Evolutionary conservation across 805 yeast genomes (phyloP).

Genomic region (Lipomyces yamanashiensis): DNA sequence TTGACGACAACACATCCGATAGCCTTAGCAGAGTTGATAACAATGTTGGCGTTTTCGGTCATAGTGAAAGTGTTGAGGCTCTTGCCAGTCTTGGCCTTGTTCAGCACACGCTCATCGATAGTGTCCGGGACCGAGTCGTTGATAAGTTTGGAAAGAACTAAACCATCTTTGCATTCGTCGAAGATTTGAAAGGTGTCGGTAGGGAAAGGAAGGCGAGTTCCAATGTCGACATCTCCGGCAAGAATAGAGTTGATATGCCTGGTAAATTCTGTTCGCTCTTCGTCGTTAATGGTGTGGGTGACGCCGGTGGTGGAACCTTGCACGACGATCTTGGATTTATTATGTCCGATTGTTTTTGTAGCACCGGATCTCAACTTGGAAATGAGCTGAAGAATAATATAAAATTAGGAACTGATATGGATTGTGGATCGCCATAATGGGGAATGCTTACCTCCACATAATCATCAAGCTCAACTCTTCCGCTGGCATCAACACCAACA

Average conservation of each 20-base stretch:
- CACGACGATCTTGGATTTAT: conserved; percentile 75
- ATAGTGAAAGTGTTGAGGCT: conserved; percentile 89
- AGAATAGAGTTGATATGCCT: conserved; percentile 92
- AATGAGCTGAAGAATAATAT: conserved; percentile 19
- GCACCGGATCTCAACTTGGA: conserved; percentile 37
- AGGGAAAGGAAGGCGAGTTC: conserved; percentile 85
- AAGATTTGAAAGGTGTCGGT: conserved; percentile 93
- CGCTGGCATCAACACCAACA: conserved; percentile 93
- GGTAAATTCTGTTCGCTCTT: conserved; percentile 94
- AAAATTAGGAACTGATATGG: too few relatives aligned
- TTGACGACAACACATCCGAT: conserved; percentile 98
- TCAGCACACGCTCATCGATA: conserved; percentile 95
- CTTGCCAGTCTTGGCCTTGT: conserved; percentile 81
- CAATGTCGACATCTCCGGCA: conserved; percentile 85
- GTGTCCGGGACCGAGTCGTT: conserved; percentile 98
- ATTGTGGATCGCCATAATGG: not conserved
- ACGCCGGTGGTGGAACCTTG: conserved; percentile 89
- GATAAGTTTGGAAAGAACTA: conserved; percentile 87
- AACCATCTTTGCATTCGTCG: conserved; percentile 91
- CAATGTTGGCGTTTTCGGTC: conserved; percentile 96
- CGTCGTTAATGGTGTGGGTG: conserved; percentile 95
- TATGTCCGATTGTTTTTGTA: conserved; percentile 34
- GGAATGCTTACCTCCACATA: conserved; percentile 65
- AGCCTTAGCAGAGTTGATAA: conserved; percentile 97
- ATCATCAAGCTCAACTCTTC: conserved; percentile 95